These are phyloP conservation scores for Cardamine chenopodiifolia DNA, from an alignment of 345 rosid genomes.

Conservation along the genomic window DNA sequence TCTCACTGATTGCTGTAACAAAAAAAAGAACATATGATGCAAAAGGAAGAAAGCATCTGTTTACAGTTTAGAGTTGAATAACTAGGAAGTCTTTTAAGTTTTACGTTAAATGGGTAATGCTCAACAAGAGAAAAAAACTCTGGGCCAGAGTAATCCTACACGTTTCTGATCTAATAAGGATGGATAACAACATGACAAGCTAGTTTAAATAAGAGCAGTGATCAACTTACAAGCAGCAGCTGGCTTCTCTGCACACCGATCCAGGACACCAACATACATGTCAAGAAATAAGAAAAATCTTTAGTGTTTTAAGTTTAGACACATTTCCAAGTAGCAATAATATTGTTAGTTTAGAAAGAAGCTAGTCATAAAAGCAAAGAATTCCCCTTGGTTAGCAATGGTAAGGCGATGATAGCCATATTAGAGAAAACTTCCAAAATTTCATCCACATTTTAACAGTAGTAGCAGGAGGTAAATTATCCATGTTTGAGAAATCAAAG, in stretches of 20 bases:
- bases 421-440: background rate
- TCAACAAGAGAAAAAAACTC: constrained; percentile 12
- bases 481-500: constrained; percentile 20
- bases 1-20: constrained; percentile 63
- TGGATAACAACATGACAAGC: constrained; percentile 1
- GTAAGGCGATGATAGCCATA: background rate
- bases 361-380: background rate
- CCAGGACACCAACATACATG: constrained; percentile 51
- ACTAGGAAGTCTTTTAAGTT: background rate
- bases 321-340: constrained; percentile 13
- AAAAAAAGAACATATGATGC: background rate
- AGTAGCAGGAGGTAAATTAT: background rate
- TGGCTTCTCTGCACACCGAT: constrained; percentile 81
- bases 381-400: background rate
- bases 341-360: background rate
- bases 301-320: constrained; percentile 33
- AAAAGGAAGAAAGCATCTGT: background rate
- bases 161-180: background rate
- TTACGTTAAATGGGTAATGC: background rate
- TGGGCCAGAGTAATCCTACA: constrained; percentile 1
- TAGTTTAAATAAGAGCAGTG: constrained; percentile 10
- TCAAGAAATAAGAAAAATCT: constrained; percentile 34
- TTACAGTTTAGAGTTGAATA: constrained; percentile 5
- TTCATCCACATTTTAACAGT: background rate
- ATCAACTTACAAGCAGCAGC: constrained; percentile 86